Base-by-base conservation (phyloP, 371 early-diverging fungal genomes). In the Dinochytrium kinnereticum region DNA sequence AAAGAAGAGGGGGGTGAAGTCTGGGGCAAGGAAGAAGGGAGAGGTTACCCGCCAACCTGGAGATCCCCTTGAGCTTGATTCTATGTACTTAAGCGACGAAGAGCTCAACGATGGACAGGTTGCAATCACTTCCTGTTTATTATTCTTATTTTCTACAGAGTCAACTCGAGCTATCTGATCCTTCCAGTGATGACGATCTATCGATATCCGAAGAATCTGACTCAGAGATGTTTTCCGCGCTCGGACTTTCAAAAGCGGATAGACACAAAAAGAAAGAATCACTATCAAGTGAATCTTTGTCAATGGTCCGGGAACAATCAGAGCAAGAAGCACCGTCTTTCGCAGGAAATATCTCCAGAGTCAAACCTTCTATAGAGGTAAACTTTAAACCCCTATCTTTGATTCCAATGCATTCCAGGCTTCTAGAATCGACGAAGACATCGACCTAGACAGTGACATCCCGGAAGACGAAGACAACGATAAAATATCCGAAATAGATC, bases 221-320 rank as follows among this genome's bases (percentile, higher is more conserved):
- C 38, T 31, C 64, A 30, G 64, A 31, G 34, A 61, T 61, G 64
- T 61, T 13, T 15, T 34, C 24, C 2, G 64, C 64, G 3, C 64
- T 61, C 24, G 64, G 64, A 10, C 64, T 61, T 24, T 57, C 57
- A 57, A 57, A 57, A 57, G 57, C 57, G 26, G 57, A 57, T 26
- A 7, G 57, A 5, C 15, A 5, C 15, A 26, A 5, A 5, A 26
- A 7, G 7, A 57, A 57, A 26, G 26, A 57, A 26, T 44, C 44
- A 13, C 7, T 44, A 7, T 44, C 44, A 7, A 44, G 44, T 19
- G 44, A 44, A 44, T 44, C 44, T 19, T 19, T 44, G 7, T 44
- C 44, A 7, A 44, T 7, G 7, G 19, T 44, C 7, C 7, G 44
- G 44, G 44, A 44, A 19, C 44, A 44, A 19, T 44, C 44, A 44